These are phyloP conservation scores for Besnoitia besnoiti DNA, from an alignment of 169 alveolate genomes.

Conservation along the genomic window DNA sequence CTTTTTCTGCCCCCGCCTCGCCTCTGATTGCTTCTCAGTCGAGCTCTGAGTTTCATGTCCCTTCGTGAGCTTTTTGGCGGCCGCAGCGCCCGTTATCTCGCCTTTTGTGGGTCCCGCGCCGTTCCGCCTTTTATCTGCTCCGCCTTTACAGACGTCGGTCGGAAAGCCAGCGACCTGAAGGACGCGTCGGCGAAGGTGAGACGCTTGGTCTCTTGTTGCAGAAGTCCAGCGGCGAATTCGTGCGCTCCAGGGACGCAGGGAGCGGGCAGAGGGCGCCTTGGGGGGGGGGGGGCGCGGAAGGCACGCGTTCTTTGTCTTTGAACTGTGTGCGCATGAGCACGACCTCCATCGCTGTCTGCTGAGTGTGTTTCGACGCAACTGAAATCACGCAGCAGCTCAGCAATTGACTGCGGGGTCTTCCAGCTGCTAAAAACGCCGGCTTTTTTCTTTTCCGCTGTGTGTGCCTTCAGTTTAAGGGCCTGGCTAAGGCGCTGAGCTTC, in stretches of 20 bases:
- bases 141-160: conserved; percentile 29
- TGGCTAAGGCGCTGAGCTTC: conserved; percentile 72
- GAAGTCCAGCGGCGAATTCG: background rate
- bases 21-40: too few species aligned
- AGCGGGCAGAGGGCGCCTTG: background rate
- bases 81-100: background rate
- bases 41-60: too few species aligned
- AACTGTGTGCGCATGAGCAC: too few species aligned
- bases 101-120: too few species aligned
- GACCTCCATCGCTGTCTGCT: too few species aligned
- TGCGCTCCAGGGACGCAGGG: background rate
- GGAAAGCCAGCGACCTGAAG: conserved; percentile 52
- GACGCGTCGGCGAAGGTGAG: conserved; percentile 53
- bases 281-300: too few species aligned
- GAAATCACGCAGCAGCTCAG: too few species aligned
- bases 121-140: background rate
- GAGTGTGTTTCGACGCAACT: too few species aligned
- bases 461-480: conserved; percentile 65
- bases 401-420: too few species aligned
- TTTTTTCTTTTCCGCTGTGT: background rate
- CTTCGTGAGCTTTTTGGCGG: too few species aligned
- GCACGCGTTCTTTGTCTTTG: too few species aligned
- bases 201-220: background rate
- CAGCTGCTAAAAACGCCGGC: too few species aligned
- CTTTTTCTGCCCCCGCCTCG: background rate